A percentile compares a stretch with the other conserved stretches of the same genome.
Evolutionary conservation across 441 rosid species (phyloP).

Genomic region (Lepidium campestre): DNA sequence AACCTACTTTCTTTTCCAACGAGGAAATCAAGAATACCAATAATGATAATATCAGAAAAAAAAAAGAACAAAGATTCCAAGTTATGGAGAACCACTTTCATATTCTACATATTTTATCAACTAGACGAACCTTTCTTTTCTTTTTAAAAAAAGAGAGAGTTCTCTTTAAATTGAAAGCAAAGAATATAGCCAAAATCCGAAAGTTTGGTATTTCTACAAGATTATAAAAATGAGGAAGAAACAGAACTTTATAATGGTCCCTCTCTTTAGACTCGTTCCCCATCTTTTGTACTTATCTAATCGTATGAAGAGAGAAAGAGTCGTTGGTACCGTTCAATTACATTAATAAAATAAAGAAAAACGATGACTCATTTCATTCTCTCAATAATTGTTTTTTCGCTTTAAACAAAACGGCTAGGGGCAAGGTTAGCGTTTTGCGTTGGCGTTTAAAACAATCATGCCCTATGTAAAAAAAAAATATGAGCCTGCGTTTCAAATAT

Average conservation of each 20-base stretch:
- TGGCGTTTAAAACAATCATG: neutral
- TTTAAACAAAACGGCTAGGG: neutral
- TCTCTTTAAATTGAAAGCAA: conserved; percentile 1
- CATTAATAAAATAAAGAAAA: neutral
- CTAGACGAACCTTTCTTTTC: neutral
- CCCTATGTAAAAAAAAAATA: neutral
- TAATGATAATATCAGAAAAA: neutral
- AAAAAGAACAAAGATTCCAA: conserved; percentile 1
- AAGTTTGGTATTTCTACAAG: neutral
- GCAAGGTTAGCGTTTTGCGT: neutral
- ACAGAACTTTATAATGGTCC: neutral
- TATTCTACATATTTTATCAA: conserved; percentile 5
- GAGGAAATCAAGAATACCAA: conserved; percentile 26
- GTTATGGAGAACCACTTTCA: conserved; percentile 16
- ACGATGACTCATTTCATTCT: conserved; percentile 2
- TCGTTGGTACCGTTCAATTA: neutral
- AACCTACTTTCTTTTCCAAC: neutral
- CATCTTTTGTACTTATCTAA: conserved; percentile 2
- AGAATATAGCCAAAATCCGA: neutral
- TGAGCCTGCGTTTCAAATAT: neutral
- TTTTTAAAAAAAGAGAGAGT: neutral
- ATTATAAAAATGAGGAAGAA: neutral
- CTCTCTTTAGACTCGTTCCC: neutral
- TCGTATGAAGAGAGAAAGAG: neutral
- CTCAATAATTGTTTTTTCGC: neutral